Evolutionary conservation across 2,329 filamentous ascomycete genomes (phyloP).

Genomic region (Fusarium pilosicola): DNA sequence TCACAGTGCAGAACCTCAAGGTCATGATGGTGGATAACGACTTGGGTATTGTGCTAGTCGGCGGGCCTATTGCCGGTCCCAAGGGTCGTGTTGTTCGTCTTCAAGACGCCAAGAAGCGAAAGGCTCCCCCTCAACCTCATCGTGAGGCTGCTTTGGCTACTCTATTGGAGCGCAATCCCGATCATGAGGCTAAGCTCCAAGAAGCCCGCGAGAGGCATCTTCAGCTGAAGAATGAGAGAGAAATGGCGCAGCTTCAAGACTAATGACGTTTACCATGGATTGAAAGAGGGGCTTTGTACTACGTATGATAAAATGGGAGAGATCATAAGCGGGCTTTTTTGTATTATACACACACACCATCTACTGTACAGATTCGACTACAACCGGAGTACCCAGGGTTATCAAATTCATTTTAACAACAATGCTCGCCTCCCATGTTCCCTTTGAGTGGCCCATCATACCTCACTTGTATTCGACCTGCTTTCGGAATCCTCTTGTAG

Average conservation of each 20-base stretch:
- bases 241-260: conserved; percentile 39
- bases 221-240: conserved; percentile 62
- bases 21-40: conserved; percentile 88
- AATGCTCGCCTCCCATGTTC: background rate
- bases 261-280: conserved; percentile 30
- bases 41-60: conserved; percentile 88
- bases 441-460: background rate
- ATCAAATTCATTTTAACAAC: conserved; percentile 32
- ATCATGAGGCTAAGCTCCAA: conserved; percentile 58
- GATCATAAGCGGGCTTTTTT: conserved; percentile 49
- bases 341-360: conserved; percentile 52
- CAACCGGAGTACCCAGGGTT: conserved; percentile 41
- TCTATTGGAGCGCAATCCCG: conserved; percentile 59
- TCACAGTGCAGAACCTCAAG: conserved; percentile 91
- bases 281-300: conserved; percentile 44
- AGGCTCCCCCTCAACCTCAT: conserved; percentile 61
- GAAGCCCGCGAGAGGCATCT: conserved; percentile 62
- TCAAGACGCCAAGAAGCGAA: conserved; percentile 91
- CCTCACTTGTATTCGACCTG: conserved; percentile 49
- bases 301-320: conserved; percentile 39
- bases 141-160: conserved; percentile 57
- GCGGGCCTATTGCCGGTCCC: conserved; percentile 86
- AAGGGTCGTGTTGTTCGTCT: conserved; percentile 87
- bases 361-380: conserved; percentile 47
- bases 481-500: conserved; percentile 64